A percentile compares a stretch with the other conserved stretches of the same genome.
These are phyloP conservation scores for Histomonas meleagridis DNA, from an alignment of 208 protist species.

Conservation along the genomic window DNA sequence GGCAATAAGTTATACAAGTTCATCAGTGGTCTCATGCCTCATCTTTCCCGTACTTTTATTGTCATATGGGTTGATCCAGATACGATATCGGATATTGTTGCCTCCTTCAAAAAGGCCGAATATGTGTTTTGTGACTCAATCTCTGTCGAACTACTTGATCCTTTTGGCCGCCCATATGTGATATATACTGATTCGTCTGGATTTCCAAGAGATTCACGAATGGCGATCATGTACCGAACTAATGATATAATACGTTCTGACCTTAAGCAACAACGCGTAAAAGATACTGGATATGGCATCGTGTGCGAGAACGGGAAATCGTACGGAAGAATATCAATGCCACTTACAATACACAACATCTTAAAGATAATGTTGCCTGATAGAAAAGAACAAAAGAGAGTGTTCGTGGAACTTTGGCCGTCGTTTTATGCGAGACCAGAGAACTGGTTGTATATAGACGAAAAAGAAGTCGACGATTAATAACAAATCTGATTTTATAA, in stretches of 20 bases:
- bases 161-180: neutral
- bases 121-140: constrained; percentile 17
- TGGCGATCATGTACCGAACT: neutral
- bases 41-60: neutral
- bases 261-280: neutral
- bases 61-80: constrained; percentile 20
- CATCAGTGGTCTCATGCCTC: neutral
- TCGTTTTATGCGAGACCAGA: neutral
- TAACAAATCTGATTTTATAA: too few species aligned
- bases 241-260: constrained; percentile 20
- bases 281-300: neutral
- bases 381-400: neutral
- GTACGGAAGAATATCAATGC: neutral
- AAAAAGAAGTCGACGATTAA: too few species aligned
- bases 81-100: neutral
- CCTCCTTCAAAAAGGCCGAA: neutral
- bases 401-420: constrained; percentile 22
- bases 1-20: neutral
- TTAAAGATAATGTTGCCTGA: constrained; percentile 7
- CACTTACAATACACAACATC: neutral
- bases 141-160: neutral
- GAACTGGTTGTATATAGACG: neutral
- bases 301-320: neutral
- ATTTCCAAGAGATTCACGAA: neutral
- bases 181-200: neutral